A percentile compares a stretch with the other conserved stretches of the same genome.
Evolutionary conservation across 257 asterid species (phyloP).

Genomic region (Eucommia ulmoides): DNA sequence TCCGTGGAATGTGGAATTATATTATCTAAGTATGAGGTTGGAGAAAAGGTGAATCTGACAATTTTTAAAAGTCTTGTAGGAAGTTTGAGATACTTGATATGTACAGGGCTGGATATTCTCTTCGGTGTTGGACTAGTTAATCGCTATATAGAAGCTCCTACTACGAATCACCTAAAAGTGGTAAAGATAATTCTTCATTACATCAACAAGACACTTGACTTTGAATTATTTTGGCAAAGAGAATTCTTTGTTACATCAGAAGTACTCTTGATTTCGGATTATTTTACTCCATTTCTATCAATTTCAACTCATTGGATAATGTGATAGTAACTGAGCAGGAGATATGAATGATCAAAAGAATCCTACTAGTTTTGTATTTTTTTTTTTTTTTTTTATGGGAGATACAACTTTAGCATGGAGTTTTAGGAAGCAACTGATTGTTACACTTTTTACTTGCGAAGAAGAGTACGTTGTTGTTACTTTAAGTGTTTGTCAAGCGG

Average conservation of each 20-base stretch:
- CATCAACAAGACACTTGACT: background rate
- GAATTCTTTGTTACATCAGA: no score
- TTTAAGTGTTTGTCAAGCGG: no score
- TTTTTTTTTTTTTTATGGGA: no score
- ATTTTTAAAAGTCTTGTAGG: background rate
- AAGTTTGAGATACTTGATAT: background rate
- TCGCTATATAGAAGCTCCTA: background rate
- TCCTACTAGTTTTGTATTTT: background rate
- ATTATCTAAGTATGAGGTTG: background rate
- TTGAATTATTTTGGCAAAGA: no score
- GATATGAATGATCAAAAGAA: background rate
- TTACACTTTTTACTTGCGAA: no score
- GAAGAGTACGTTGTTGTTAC: no score
- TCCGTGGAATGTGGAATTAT: background rate
- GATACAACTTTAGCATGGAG: no score
- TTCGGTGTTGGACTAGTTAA: background rate
- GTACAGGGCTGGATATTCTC: background rate
- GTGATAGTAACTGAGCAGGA: background rate
- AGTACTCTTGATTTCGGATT: no score
- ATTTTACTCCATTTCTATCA: background rate
- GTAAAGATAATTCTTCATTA: background rate
- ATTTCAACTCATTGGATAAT: background rate
- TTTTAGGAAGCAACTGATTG: no score
- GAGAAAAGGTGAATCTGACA: background rate
- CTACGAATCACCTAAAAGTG: background rate